Evolutionary conservation across 2,329 filamentous ascomycete species (phyloP), one percentile per base, ranked within the genome.

Genomic region (Huntiella abstrusa): DNA sequence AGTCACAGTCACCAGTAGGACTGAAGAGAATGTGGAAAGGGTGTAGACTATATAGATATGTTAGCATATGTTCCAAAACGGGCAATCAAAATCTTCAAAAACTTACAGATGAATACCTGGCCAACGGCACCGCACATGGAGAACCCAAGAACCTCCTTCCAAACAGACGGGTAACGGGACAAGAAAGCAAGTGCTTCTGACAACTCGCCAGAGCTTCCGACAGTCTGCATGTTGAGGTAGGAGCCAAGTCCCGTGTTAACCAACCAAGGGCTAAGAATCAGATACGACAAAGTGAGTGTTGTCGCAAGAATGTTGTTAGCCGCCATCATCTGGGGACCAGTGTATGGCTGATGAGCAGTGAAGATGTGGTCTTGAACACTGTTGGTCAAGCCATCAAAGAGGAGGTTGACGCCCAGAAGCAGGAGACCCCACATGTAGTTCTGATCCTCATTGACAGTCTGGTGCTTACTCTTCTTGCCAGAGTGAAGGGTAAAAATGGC

Each of bases 301-400:
- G 86, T 88, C 55, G 75, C 80, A 62, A 96, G 81, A 47, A 94
- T 67, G 60, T 96, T 98, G 63, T 95, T 85, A 35, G 88, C 87
- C 59, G 87, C 92, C 91, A 98, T 98, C 91, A 98, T 98, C 71
- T 98, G 91, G 50, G 88, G 86, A 7, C 91, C 91, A 2, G 77
- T 75, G 60, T 91, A 95, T 11, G 80, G 77, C 53, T 75, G 76
- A 63, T 86, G 93, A 5, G 75, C 70, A 52, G 65, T 63, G 60
- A 96, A 95, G 60, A 98, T 85, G 62, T 94, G 79, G 62, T 98
- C 91, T 68, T 98, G 91, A 2, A 88, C 94, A 46, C 81, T 86
- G 63, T 98, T 98, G 49, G 88, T 96, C 46, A 98, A 70, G 53
- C 91, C 91, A 60, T 98, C 91, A 56, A 98, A 91, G 15, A 98